Conservation (phyloP, 345 rosid species). For the Pistacia atlantica region DNA sequence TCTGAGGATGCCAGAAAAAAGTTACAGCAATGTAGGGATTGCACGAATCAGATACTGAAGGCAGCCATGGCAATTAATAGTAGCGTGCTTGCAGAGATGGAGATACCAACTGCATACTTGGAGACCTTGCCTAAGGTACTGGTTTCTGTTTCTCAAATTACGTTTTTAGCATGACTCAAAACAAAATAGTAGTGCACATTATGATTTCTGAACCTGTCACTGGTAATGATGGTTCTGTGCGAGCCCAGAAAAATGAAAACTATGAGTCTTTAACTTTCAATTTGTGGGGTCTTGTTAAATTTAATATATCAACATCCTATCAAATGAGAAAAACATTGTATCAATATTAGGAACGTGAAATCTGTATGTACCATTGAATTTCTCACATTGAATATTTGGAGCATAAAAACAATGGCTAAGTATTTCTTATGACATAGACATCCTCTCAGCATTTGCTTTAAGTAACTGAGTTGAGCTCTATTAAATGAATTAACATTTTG, state of each 20-base stretch:
- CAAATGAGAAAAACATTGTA: no score
- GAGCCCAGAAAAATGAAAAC: no score
- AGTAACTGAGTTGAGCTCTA: background rate
- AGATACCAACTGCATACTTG: slow-evolving; percentile 83
- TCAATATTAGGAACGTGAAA: no score
- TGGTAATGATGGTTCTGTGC: background rate
- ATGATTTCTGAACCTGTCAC: background rate
- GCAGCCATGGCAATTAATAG: slow-evolving; percentile 98
- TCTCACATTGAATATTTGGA: no score
- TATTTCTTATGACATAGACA: no score
- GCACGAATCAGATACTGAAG: slow-evolving; percentile 88
- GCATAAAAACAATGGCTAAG: no score
- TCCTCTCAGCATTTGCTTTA: background rate
- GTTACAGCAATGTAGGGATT: slow-evolving; percentile 84
- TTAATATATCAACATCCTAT: no score
- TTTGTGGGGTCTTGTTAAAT: no score
- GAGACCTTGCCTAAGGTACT: slow-evolving; percentile 89
- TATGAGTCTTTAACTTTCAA: no score
- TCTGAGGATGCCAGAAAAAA: slow-evolving; percentile 78
- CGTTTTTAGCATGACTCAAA: background rate
- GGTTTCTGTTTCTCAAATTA: background rate
- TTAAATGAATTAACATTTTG: slow-evolving; percentile 1
- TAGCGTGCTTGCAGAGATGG: slow-evolving; percentile 89
- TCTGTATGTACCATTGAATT: no score
- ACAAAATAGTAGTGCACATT: background rate